Evolutionary conservation across 208 protist genomes (phyloP), one percentile per base, ranked within the genome.

Genomic region (Angomonas ambiguus): DNA sequence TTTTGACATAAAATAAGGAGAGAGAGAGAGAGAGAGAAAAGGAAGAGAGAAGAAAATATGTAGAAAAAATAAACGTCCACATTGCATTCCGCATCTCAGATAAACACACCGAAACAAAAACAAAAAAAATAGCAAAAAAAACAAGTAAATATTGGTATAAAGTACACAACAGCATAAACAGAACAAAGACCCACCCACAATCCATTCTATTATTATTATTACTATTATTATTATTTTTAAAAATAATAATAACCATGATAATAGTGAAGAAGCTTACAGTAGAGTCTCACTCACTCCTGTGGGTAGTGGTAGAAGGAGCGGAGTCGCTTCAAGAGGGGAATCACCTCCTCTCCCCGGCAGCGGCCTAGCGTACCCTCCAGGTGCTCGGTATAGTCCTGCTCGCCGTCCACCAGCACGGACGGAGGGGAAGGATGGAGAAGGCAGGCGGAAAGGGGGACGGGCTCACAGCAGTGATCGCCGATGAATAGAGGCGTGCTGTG

Each of bases 401-500:
- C 76, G 27, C 49, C 65, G 41, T 90, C 83, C 35, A 32, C 2
- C 18, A 22, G 3, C 22, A 51, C 32, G 32, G 42, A 0, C 38
- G 38, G 38, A 45, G 38, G 27, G 48, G 30, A 18, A 30, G 13
- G 48, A 48, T 18, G 13, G 41, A 48, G 13, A 18, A 48, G 13
- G 41, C 41, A 48, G 22, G 87, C 67, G 6, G 80, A 82, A 2
- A 91, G 70, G 6, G 85, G 85, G 30, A 91, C 85, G 13, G 81
- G 81, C 69, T 91, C 81, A 32, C 76, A 88, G 74, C 73, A 83
- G 77, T 91, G 85, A 56, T 91, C 85, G 18, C 79, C 80, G 13
- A 88, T 35, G 25, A 66, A 66, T 38, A 87, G 60, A 18, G 81
- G 80, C 2, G 85, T 91, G 35, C 77, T 80, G 66, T 91, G 85